phyloP scores from a whole-genome alignment of 345 rosid species.

The Cardamine occulta region DNA sequence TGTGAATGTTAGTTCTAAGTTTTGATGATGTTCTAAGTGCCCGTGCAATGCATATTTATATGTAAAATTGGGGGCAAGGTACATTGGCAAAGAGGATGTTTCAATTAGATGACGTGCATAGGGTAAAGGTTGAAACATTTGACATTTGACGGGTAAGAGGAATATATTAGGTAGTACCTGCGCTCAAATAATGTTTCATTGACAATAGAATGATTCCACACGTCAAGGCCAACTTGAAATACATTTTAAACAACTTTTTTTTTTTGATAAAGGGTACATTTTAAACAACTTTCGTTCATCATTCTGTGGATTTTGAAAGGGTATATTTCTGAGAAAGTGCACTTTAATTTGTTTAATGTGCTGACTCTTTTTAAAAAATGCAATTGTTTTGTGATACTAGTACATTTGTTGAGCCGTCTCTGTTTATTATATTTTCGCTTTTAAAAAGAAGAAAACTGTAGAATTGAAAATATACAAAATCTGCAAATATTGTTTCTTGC shows the following conservation, averaged over 20 bases:
- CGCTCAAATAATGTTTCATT: not conserved
- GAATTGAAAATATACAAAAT: not conserved
- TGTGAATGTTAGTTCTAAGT: not conserved
- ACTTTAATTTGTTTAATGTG: not conserved
- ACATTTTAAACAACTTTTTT: not conserved
- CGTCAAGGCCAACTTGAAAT: slow-evolving; percentile 36
- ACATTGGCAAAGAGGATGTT: slow-evolving; percentile 22
- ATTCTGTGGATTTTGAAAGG: not conserved
- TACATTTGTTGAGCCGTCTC: not conserved
- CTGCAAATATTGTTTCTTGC: not conserved
- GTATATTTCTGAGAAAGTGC: not conserved
- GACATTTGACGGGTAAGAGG: not conserved
- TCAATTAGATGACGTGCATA: slow-evolving; percentile 22
- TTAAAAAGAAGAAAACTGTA: not conserved
- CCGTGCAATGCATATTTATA: slow-evolving; percentile 30
- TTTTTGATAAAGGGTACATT: too few relatives aligned
- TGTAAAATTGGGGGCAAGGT: not conserved
- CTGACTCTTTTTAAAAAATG: not conserved
- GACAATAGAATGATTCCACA: slow-evolving; percentile 21
- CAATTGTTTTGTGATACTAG: not conserved
- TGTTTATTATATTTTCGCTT: not conserved
- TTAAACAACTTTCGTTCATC: not conserved
- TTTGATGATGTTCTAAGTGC: not conserved
- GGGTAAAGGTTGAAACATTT: not conserved
- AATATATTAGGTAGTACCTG: not conserved